Evolutionary conservation across 2,329 filamentous ascomycete species (phyloP).

Genomic region (Aureobasidium mangrovei): DNA sequence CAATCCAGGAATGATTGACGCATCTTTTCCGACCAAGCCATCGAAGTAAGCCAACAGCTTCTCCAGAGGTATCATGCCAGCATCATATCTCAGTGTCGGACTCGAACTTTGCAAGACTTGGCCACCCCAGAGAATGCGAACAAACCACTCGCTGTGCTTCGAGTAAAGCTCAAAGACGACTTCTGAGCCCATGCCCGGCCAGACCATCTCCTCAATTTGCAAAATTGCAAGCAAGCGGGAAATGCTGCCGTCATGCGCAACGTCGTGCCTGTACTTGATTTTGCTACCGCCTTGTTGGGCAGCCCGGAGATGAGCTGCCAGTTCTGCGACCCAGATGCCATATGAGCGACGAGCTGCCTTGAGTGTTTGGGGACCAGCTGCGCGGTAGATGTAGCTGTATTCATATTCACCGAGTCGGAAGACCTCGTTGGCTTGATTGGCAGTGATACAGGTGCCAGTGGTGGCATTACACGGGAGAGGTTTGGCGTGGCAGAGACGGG

Average conservation of each 20-base stretch:
- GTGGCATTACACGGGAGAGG: constrained; percentile 60
- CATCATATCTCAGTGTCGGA: constrained; percentile 57
- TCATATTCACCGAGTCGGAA: constrained; percentile 74
- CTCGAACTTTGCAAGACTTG: constrained; percentile 57
- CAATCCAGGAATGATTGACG: constrained; percentile 34
- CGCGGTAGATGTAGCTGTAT: constrained; percentile 70
- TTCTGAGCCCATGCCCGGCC: constrained; percentile 76
- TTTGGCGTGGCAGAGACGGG: constrained; percentile 66
- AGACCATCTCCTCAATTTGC: constrained; percentile 68
- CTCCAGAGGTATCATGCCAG: constrained; percentile 58
- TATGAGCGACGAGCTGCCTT: constrained; percentile 52
- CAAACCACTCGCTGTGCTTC: constrained; percentile 37
- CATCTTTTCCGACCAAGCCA: constrained; percentile 52
- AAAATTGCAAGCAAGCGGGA: constrained; percentile 59
- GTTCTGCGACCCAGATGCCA: constrained; percentile 67
- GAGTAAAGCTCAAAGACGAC: constrained; percentile 65
- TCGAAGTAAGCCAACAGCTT: constrained; percentile 62
- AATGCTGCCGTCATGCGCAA: constrained; percentile 71
- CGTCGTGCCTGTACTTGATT: constrained; percentile 60
- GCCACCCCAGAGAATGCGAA: constrained; percentile 65
- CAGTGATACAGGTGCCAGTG: constrained; percentile 50
- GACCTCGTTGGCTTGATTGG: constrained; percentile 55
- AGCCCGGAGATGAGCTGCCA: constrained; percentile 54
- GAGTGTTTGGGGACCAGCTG: constrained; percentile 49
- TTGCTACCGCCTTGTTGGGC: constrained; percentile 17